Evolutionary conservation across 345 rosid species (phyloP), one percentile per base, ranked within the genome.

Genomic region (Sisymbrium irio): DNA sequence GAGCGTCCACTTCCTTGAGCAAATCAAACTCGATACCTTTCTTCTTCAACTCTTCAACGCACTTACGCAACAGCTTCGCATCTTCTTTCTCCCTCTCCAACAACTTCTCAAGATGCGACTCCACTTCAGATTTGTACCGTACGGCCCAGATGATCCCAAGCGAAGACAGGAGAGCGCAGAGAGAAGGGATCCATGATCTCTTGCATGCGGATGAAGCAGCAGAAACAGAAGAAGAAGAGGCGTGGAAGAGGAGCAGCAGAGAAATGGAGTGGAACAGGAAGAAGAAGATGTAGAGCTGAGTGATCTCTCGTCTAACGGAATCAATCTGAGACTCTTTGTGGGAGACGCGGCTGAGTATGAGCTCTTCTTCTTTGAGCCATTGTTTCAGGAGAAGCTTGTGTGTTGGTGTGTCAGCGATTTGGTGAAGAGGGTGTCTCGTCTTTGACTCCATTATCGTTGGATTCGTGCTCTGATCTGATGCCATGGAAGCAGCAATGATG

Each of bases 381-480:
- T 95, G 98, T 81, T 92, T 92, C 53, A 95, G 78, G 60, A 95
- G 96, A 62, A 95, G 93, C 85, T 88, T 95, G 86, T 95, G 97
- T 33, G 93, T 88, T 19, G 93, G 93, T 1, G 97, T 89, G 71
- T 87, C 92, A 0, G 96, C 97, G 7, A 95, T 95, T 50, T 92
- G 93, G 85, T 90, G 92, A 19, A 95, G 91, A 45, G 97, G 98
- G 85, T 92, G 97, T 0, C 67, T 81, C 1, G 72, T 65, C 62
- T 84, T 87, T 19, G 88, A 28, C 64, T 80, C 84, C 92, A 88
- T 86, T 20, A 86, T 82, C 35, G 85, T 42, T 44, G 83, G 65
- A 51, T 80, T 80, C 13, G 83, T 66, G 85, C 74, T 79, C 63
- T n/a, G n/a, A 6, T 87, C 89, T 77, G n/a, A 45, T 4, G 83